Conservation (phyloP, 352 stramenopile species). For the Phytophthora agathidicida region DNA sequence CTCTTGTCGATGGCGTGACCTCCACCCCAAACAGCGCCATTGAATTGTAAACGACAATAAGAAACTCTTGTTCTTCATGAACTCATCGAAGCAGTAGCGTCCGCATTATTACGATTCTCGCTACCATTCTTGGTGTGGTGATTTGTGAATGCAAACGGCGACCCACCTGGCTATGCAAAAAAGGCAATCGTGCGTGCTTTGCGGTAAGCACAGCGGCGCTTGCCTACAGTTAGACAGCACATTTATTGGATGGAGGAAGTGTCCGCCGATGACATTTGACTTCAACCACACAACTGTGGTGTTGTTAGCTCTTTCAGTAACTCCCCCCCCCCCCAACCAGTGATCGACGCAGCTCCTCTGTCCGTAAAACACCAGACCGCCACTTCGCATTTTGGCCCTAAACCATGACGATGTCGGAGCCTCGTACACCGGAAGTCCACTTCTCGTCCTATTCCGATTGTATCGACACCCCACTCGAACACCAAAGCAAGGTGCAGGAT, state of each 20-base stretch:
- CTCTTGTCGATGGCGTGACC: too few species aligned
- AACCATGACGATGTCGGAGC: conserved; percentile 52
- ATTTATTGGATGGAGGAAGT: not conserved
- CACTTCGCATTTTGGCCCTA: conserved; percentile 13
- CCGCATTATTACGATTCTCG: too few species aligned
- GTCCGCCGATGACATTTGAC: conserved; percentile 2
- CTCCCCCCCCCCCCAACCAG: conserved; percentile 17
- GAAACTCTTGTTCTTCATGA: too few species aligned
- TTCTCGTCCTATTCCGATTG: conserved; percentile 38
- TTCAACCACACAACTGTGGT: conserved; percentile 23
- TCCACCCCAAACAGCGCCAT: too few species aligned
- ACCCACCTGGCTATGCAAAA: conserved; percentile 24
- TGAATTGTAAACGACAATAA: too few species aligned
- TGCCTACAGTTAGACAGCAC: conserved; percentile 4
- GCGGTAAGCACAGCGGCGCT: conserved; percentile 18
- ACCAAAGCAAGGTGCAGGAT: conserved; percentile 24
- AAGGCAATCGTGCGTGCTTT: conserved; percentile 22
- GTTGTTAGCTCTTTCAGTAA: conserved; percentile 5
- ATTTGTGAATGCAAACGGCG: not conserved
- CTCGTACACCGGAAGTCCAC: conserved; percentile 37
- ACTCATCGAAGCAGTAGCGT: too few species aligned
- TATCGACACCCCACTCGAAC: conserved; percentile 18
- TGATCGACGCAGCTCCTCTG: conserved; percentile 1
- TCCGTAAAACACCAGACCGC: not conserved
- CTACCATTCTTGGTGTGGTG: not conserved